phyloP scores from a whole-genome alignment of 768 basidiomycete species.

The Hemileccinum impolitum region DNA sequence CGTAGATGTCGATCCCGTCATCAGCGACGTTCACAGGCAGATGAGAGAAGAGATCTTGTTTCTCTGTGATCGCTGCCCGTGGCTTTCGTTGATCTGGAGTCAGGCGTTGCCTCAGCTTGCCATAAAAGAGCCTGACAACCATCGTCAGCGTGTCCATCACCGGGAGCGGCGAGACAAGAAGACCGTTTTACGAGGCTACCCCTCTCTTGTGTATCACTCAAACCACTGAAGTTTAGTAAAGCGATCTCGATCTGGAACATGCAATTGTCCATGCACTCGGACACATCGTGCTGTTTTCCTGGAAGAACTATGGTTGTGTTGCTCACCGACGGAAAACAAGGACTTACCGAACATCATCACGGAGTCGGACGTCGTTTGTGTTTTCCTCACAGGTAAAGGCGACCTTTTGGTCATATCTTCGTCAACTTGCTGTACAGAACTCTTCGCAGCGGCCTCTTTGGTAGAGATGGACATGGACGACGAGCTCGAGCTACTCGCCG shows the following conservation, averaged over 20 bases:
- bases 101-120: constrained; percentile 72
- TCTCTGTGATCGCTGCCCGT: constrained; percentile 66
- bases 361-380: constrained; percentile 57
- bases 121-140: constrained; percentile 74
- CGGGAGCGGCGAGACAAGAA: background rate
- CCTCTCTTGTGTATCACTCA: constrained; percentile 43
- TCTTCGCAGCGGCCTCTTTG: constrained; percentile 33
- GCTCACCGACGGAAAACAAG: background rate
- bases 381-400: constrained; percentile 54
- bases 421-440: constrained; percentile 16
- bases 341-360: constrained; percentile 87
- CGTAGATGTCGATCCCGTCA: constrained; percentile 88
- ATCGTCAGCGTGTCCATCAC: constrained; percentile 3
- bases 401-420: constrained; percentile 43
- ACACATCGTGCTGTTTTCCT: constrained; percentile 97
- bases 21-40: constrained; percentile 91
- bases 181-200: constrained; percentile 87
- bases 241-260: constrained; percentile 98
- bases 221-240: constrained; percentile 63
- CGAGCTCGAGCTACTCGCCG: constrained; percentile 29
- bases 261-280: constrained; percentile 99
- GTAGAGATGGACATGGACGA: constrained; percentile 20
- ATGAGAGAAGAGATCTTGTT: constrained; percentile 91
- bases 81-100: constrained; percentile 37
- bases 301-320: constrained; percentile 3